Evolutionary conservation across 306 rosid genomes (phyloP).

Genomic region (Lathyrus sativus): DNA sequence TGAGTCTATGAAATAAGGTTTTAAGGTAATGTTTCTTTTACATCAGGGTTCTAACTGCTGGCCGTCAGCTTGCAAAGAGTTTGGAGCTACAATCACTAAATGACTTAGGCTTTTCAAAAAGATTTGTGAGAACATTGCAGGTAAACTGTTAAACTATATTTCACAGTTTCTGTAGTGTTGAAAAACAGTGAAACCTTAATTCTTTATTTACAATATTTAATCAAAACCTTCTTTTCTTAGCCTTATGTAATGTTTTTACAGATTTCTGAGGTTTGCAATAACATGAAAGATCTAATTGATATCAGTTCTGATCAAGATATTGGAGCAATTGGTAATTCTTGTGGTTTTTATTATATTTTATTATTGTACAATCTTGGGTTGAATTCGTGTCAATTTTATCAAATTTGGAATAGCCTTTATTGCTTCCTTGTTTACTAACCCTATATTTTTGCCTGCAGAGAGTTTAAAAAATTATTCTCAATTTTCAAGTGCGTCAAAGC

Average conservation of each 20-base stretch:
- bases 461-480: constrained; percentile 92
- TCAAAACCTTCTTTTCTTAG: neutral
- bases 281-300: constrained; percentile 93
- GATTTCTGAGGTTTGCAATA: constrained; percentile 94
- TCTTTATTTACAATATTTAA: neutral
- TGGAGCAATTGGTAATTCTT: constrained; percentile 77
- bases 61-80: constrained; percentile 93
- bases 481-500: constrained; percentile 62
- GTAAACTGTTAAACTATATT: constrained; percentile 45
- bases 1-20: neutral
- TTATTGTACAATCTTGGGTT: neutral
- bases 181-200: neutral
- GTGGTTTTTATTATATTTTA: constrained; percentile 1
- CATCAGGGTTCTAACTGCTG: constrained; percentile 82
- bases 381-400: neutral
- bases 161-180: constrained; percentile 9
- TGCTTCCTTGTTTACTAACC: constrained; percentile 28
- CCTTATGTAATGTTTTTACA: constrained; percentile 46
- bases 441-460: constrained; percentile 50
- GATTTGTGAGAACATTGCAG: constrained; percentile 99
- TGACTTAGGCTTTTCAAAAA: constrained; percentile 93
- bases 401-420: neutral
- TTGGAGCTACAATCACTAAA: constrained; percentile 90
- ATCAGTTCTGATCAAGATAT: constrained; percentile 69
- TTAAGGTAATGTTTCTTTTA: constrained; percentile 36